A percentile compares a stretch with the other conserved stretches of the same genome.
Conservation (phyloP, 331 rosid genomes). For the Dryas integrifolia region DNA sequence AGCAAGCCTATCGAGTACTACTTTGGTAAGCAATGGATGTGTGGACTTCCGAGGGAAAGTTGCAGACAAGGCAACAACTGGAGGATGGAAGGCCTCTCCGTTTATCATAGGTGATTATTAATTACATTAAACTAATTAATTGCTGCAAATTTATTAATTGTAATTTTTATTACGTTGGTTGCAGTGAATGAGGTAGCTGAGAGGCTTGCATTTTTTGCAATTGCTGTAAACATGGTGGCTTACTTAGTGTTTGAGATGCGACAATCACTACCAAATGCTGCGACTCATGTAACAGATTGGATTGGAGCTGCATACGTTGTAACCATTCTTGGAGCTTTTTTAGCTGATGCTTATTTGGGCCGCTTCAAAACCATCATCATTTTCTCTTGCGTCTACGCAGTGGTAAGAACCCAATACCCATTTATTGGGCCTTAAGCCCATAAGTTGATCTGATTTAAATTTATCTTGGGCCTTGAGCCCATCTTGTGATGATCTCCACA, state of each 20-base stretch:
- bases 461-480: too few species aligned
- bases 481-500: neutral
- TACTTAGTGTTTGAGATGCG: slow-evolving; percentile 49
- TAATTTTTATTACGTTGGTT: neutral
- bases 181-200: slow-evolving; percentile 54
- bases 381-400: slow-evolving; percentile 43
- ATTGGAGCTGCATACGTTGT: slow-evolving; percentile 54
- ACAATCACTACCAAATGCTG: slow-evolving; percentile 49
- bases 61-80: slow-evolving; percentile 48
- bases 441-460: too few species aligned
- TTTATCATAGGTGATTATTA: slow-evolving; percentile 39
- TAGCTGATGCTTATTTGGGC: slow-evolving; percentile 66
- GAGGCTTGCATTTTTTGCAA: slow-evolving; percentile 52
- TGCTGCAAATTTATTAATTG: neutral
- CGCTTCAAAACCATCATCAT: slow-evolving; percentile 57
- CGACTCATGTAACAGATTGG: slow-evolving; percentile 55
- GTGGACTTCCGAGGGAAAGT: slow-evolving; percentile 40
- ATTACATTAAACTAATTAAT: too few species aligned
- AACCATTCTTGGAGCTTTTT: slow-evolving; percentile 52
- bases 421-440: neutral
- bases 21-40: slow-evolving; percentile 44
- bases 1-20: slow-evolving; percentile 11
- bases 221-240: slow-evolving; percentile 53
- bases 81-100: slow-evolving; percentile 68
- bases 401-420: slow-evolving; percentile 13